Evolutionary conservation across 2,329 filamentous ascomycete genomes (phyloP), one percentile per base, ranked within the genome.

Genomic region (Beauveria asiatica): DNA sequence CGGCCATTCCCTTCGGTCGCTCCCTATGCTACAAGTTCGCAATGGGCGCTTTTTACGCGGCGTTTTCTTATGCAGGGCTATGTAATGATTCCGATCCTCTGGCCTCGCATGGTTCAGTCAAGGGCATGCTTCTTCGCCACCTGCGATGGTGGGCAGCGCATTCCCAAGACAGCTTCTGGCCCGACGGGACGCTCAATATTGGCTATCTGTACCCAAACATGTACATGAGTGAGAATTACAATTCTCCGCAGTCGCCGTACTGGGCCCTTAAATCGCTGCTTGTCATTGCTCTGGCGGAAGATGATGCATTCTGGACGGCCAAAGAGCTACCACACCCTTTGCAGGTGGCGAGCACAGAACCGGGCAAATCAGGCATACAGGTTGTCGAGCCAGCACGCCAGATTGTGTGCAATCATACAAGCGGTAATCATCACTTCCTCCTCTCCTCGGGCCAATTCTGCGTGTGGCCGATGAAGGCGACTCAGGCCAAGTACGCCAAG

Each of bases 191-290:
- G 0, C 48, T 82, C 19, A 81, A 75, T 2, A 79, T 82, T 41
- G 80, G 73, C 0, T 72, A 63, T 57, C 33, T 70, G 1, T 74
- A 72, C 49, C 69, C 70, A 0, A 83, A 83, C 63, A 81, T 81
- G 76, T 83, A 77, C 64, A 75, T 83, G 74, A 71, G 72, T 41
- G 81, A 83, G 65, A 78, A 82, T 63, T 83, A 83, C 67, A 83
- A 83, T 65, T 83, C 80, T 1, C 79, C 80, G 0, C 80, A 83
- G 62, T 83, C 80, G 0, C 72, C 75, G 0, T 83, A 83, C 64
- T 83, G 80, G 81, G 76, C 74, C 8, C 67, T 83, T 23, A 83
- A 83, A 60, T 75, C 76, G 0, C 74, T 83, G 3, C 68, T 81
- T 1, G 73, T 72, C 0, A 66, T 80, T 0, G 71, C 69, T 0